Evolutionary conservation across 495 filamentous ascomycete genomes (phyloP).

Genomic region (Recurvomyces mirabilis): DNA sequence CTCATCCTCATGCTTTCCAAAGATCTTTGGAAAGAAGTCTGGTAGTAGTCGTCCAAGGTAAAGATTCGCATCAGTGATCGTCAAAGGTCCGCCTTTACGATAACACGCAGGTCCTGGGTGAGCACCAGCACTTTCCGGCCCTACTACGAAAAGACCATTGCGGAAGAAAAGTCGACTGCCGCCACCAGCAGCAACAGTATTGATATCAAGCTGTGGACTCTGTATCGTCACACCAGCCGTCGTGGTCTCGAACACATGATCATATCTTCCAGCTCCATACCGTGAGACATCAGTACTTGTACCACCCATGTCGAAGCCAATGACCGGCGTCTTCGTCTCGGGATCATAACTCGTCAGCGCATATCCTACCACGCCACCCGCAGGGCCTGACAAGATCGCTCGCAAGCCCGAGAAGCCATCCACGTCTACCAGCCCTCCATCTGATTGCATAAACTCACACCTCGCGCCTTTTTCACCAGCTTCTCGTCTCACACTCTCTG

Average conservation of each 20-base stretch:
- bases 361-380: constrained; percentile 75
- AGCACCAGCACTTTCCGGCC: constrained; percentile 84
- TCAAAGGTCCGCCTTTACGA: constrained; percentile 82
- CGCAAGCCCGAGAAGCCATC: constrained; percentile 62
- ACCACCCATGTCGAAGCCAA: constrained; percentile 95
- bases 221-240: constrained; percentile 94
- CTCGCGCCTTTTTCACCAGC: constrained; percentile 46
- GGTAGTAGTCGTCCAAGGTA: constrained; percentile 79
- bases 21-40: constrained; percentile 96
- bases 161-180: constrained; percentile 81
- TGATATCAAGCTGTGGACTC: constrained; percentile 92
- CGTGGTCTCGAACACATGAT: constrained; percentile 95
- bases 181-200: constrained; percentile 90
- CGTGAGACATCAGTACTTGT: constrained; percentile 92
- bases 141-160: constrained; percentile 93
- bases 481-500: constrained; percentile 50
- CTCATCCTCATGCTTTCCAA: constrained; percentile 83
- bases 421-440: constrained; percentile 69
- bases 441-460: constrained; percentile 82
- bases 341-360: constrained; percentile 87
- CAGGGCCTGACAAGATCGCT: constrained; percentile 70
- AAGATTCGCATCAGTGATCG: constrained; percentile 89
- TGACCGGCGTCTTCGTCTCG: constrained; percentile 75
- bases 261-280: constrained; percentile 79
- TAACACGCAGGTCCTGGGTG: constrained; percentile 94